These are phyloP conservation scores for Gaertneriomyces sp. DNA, from an alignment of 192 early-diverging fungal species.

Conservation along the genomic window DNA sequence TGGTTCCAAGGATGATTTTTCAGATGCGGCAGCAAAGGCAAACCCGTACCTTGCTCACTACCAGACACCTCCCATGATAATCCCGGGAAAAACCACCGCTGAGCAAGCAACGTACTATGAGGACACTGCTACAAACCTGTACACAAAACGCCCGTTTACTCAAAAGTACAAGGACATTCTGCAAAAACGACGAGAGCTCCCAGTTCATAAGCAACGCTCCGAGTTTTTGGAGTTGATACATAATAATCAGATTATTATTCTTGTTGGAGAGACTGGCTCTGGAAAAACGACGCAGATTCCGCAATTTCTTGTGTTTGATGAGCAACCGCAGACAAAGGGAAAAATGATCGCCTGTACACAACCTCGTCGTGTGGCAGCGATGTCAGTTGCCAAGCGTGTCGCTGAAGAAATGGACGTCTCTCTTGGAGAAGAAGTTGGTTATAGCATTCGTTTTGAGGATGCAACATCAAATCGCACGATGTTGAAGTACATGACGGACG, in stretches of 20 bases:
- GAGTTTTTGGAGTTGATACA: conserved; percentile 91
- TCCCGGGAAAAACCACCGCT: conserved; percentile 78
- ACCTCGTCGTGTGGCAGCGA: conserved; percentile 98
- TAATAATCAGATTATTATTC: conserved; percentile 87
- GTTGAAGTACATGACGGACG: conserved; percentile 98
- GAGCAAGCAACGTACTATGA: conserved; percentile 78
- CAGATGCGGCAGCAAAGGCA: conserved; percentile 5
- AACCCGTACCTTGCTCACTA: conserved; percentile 47
- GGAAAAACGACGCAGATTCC: conserved; percentile 99
- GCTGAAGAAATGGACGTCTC: conserved; percentile 93
- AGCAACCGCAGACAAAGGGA: conserved; percentile 77
- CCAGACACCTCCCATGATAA: conserved; percentile 30
- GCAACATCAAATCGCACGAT: conserved; percentile 78
- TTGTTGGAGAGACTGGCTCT: conserved; percentile 97
- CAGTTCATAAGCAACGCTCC: conserved; percentile 89
- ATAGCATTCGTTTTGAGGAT: conserved; percentile 98
- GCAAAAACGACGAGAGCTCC: conserved; percentile 78
- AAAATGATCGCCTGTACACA: conserved; percentile 98
- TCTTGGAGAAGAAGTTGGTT: conserved; percentile 95
- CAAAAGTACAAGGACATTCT: conserved; percentile 85
- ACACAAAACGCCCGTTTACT: conserved; percentile 74
- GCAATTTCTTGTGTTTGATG: conserved; percentile 89
- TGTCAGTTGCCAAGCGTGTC: conserved; percentile 98
- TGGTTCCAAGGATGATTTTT: background rate
- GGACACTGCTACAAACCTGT: conserved; percentile 68